Conservation (phyloP, 2,329 filamentous ascomycete genomes). For the Lizonia empirigonia region DNA sequence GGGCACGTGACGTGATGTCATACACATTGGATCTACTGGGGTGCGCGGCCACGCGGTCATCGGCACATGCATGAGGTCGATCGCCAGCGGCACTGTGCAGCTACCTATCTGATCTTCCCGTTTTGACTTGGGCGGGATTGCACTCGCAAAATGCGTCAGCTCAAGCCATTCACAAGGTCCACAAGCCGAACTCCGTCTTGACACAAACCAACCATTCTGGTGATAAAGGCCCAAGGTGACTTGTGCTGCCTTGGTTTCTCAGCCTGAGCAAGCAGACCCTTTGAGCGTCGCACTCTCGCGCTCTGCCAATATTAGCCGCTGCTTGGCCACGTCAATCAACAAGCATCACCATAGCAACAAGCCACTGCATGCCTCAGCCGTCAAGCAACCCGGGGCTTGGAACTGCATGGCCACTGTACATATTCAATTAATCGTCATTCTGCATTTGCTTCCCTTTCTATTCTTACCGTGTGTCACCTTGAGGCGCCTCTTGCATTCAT, state of each 20-base stretch:
- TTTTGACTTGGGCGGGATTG: no score
- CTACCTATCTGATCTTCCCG: no score
- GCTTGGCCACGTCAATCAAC: conserved; percentile 38
- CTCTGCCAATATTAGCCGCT: conserved; percentile 19
- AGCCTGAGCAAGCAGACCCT: conserved; percentile 2
- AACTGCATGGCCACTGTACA: conserved; percentile 27
- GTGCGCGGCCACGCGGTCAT: neutral
- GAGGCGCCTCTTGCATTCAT: neutral
- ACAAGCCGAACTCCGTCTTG: conserved; percentile 2
- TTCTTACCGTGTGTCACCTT: conserved; percentile 6
- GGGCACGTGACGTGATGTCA: conserved; percentile 15
- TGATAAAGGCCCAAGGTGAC: neutral
- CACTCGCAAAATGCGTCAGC: no score
- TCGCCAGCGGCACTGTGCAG: no score
- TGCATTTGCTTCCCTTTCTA: neutral
- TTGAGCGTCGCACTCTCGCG: neutral
- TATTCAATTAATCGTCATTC: conserved; percentile 24
- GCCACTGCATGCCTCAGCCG: conserved; percentile 27
- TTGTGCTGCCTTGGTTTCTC: conserved; percentile 6
- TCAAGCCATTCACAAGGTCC: neutral
- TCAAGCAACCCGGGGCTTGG: conserved; percentile 13
- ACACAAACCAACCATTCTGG: neutral
- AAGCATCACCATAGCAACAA: conserved; percentile 40
- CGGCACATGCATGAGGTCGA: neutral
- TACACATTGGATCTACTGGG: neutral